These are phyloP conservation scores for Neofusicoccum laricinum DNA, from an alignment of 2,329 filamentous ascomycete species.

Conservation along the genomic window DNA sequence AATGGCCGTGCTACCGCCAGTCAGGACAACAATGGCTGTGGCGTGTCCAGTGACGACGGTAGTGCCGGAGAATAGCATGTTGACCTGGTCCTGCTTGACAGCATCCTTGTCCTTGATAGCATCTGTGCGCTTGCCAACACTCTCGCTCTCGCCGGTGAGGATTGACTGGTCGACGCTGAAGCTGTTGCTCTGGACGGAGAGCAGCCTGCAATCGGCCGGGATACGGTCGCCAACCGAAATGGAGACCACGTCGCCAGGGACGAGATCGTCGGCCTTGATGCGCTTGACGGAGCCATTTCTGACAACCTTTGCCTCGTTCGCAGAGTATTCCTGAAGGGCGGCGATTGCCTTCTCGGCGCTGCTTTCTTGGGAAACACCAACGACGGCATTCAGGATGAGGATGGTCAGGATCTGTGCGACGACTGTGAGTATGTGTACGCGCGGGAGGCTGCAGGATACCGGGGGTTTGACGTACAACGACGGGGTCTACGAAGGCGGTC, in stretches of 20 bases:
- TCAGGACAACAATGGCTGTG: constrained; percentile 84
- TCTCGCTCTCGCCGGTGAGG: constrained; percentile 95
- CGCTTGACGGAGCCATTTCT: constrained; percentile 77
- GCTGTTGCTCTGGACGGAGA: constrained; percentile 93
- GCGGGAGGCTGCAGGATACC: neutral
- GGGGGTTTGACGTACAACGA: constrained; percentile 67
- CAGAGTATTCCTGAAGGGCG: constrained; percentile 96
- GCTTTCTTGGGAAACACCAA: constrained; percentile 97
- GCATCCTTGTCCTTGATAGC: constrained; percentile 74
- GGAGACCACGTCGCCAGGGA: constrained; percentile 88
- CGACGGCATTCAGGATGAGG: constrained; percentile 91
- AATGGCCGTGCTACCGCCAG: constrained; percentile 87
- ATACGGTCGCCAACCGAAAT: constrained; percentile 89
- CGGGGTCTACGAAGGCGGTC: constrained; percentile 95
- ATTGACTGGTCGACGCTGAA: constrained; percentile 97
- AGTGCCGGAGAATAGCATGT: constrained; percentile 97
- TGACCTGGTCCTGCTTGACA: constrained; percentile 95
- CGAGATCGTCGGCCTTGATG: constrained; percentile 93
- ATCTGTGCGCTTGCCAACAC: constrained; percentile 77
- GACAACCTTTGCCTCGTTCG: constrained; percentile 92
- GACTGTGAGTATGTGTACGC: constrained; percentile 17
- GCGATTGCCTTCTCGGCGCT: constrained; percentile 98
- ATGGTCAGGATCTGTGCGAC: constrained; percentile 81
- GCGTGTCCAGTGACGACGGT: constrained; percentile 95
- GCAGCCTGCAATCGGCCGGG: constrained; percentile 86